Evolutionary conservation across 371 early-diverging fungal genomes (phyloP), one percentile per base, ranked within the genome.

Genomic region (Mucor velutinosus): DNA sequence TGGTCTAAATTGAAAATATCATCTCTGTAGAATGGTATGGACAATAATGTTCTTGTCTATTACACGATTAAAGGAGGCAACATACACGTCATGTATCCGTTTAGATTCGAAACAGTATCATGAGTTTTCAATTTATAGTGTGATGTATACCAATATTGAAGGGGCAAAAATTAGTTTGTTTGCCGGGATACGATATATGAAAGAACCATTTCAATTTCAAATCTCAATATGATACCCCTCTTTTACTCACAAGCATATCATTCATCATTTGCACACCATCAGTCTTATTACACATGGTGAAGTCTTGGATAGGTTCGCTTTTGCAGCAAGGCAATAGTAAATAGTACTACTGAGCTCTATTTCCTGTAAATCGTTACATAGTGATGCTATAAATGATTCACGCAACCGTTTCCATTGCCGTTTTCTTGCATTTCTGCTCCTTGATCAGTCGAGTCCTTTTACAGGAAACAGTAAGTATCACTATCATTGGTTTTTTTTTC

Each of bases 381-480:
- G 10, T 35, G 35, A 35, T 35, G 35, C 35, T 35, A 35, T 35
- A 35, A 35, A 43, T 43, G 17, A 43, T 43, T 17, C 15, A 17
- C 17, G 3, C 15, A 43, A 43, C 43, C 43, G 43, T n/a, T 7
- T 17, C 15, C 17, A 43, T 43, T 60, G 60, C 60, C 60, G 60
- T 5, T 43, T 29, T 27, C 39, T 27, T 60, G 60, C 60, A 60
- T 45, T 43, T 29, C 60, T 45, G 43, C 60, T 45, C 17, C 41
- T 51, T 51, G 43, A 43, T 43, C n/a, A 15, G 17, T 43, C 17
- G 7, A 6, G 17, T 43, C 17, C 0, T 43, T n/a, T n/a, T 43
- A 43, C 43, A 43, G 17, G 15, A 51, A 11, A 23, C 21, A 23
- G 25, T 21, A 10, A 23, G 5, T 7, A 10, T 51, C 21, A 23